These are phyloP conservation scores for Strobilomyces echinocephalus DNA, from an alignment of 768 basidiomycete species.

Conservation along the genomic window DNA sequence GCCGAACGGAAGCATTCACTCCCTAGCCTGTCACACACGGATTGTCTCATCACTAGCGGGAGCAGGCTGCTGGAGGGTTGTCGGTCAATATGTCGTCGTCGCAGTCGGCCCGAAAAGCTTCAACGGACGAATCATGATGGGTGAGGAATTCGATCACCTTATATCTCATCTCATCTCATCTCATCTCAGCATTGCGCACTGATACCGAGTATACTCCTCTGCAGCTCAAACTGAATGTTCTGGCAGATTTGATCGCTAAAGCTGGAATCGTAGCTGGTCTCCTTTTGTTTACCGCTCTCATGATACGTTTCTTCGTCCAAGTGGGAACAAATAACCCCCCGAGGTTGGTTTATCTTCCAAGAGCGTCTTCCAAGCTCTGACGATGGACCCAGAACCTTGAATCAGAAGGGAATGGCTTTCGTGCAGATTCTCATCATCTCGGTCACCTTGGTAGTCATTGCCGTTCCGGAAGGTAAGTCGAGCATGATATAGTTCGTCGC, in stretches of 20 bases:
- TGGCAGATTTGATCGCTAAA: slow-evolving; percentile 97
- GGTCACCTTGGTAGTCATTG: slow-evolving; percentile 86
- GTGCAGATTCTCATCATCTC: slow-evolving; percentile 92
- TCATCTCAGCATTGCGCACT: slow-evolving; percentile 65
- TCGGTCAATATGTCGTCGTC: slow-evolving; percentile 88
- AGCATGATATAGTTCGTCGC: background rate
- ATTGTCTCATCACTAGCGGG: slow-evolving; percentile 90
- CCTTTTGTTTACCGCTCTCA: slow-evolving; percentile 72
- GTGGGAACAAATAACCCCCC: slow-evolving; percentile 57
- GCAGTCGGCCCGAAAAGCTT: slow-evolving; percentile 91
- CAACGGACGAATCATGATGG: slow-evolving; percentile 97
- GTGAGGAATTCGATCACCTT: slow-evolving; percentile 35
- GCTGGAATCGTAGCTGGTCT: slow-evolving; percentile 79
- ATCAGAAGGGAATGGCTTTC: slow-evolving; percentile 83
- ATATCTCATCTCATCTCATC: background rate
- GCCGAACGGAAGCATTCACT: slow-evolving; percentile 19
- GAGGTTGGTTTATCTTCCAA: slow-evolving; percentile 37
- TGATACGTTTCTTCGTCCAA: slow-evolving; percentile 95
- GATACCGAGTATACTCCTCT: slow-evolving; percentile 89
- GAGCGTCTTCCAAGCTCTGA: slow-evolving; percentile 2
- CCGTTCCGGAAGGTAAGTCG: slow-evolving; percentile 70
- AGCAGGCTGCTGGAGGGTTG: slow-evolving; percentile 92
- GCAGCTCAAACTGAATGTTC: slow-evolving; percentile 84
- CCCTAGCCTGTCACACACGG: slow-evolving; percentile 50
- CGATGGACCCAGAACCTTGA: slow-evolving; percentile 48